Base-by-base conservation (phyloP, 2,329 filamentous ascomycete genomes). In the Hypoxylon rubiginosum region DNA sequence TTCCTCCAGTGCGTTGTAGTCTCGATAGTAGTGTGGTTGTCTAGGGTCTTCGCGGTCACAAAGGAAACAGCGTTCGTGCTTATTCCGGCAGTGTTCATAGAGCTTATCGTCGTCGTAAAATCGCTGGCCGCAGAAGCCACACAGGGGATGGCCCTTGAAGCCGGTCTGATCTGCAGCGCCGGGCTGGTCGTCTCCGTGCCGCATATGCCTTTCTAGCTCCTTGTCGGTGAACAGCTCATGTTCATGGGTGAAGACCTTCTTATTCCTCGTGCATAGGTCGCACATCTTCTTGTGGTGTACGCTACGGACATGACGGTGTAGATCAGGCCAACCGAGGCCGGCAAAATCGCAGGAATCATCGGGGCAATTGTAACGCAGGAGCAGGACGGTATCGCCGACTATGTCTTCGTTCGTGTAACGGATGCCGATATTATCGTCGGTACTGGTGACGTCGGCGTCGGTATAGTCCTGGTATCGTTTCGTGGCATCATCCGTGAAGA, bases 161-260 rank as follows among this genome's bases (percentile, higher is more conserved):
- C 96, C 96, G 28, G 92, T 97, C 82, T 98, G 96, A 73, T 97
- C 93, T 39, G 92, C 84, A 0, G 94, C 91, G 34, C 96, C 95
- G 3, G 95, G 94, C 69, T 91, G 91, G 77, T 98, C 93, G 75
- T 99, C 96, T 62, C 96, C 96, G 68, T 91, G 89, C 67, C 89
- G 92, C 86, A 98, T 97, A 78, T 99, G 96, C 74, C 89, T 92
- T 71, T 92, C 90, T 53, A 98, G 84, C 72, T 95, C 93, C 68
- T 90, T 87, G 67, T 89, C 86, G 0, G 92, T 91, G 78, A 97
- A 98, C 1, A 99, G 85, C 68, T 97, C 93, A 77, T 99, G 96
- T 80, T 99, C 96, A 80, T 99, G 96, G 0, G 96, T 97, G 74
- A 99, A 99, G 34, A 97, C 94, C 76, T 97, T 97, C 81, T 99